phyloP scores from a whole-genome alignment of 257 asterid genomes.

The Ballota nigra region DNA sequence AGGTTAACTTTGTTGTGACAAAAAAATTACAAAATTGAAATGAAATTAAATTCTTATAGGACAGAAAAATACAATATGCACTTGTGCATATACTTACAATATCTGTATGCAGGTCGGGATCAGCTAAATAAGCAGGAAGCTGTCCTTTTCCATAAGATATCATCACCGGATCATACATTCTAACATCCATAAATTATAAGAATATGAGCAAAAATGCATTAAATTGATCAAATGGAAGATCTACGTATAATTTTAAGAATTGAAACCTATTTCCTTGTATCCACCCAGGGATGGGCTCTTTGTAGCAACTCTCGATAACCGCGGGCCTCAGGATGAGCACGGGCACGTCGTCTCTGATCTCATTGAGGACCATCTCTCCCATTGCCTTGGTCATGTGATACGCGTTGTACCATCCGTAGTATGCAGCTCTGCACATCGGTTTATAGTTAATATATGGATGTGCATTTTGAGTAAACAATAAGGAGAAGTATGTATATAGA shows the following conservation, averaged over 20 bases:
- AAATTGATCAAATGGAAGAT: no score
- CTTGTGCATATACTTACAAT: conserved; percentile 11
- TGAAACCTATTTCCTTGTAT: conserved; percentile 44
- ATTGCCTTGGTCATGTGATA: conserved; percentile 43
- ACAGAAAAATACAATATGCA: not conserved
- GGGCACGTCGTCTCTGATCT: conserved; percentile 33
- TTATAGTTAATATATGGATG: not conserved
- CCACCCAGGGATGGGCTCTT: conserved; percentile 45
- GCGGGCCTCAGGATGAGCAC: conserved; percentile 37
- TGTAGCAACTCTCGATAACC: conserved; percentile 30
- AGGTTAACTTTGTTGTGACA: no score
- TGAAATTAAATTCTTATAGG: not conserved
- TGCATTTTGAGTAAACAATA: not conserved
- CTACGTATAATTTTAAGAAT: no score
- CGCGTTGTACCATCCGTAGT: conserved; percentile 36
- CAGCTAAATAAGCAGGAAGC: conserved; percentile 33
- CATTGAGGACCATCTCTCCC: conserved; percentile 44
- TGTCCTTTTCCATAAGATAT: conserved; percentile 37
- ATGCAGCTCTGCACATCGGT: conserved; percentile 33
- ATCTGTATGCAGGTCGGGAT: conserved; percentile 29
- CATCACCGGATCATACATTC: conserved; percentile 36
- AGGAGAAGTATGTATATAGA: no score
- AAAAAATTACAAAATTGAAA: no score
- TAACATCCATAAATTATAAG: not conserved
- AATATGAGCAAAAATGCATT: not conserved